Evolutionary conservation across 495 filamentous ascomycete species (phyloP).

Genomic region (Usnea hakonensis): DNA sequence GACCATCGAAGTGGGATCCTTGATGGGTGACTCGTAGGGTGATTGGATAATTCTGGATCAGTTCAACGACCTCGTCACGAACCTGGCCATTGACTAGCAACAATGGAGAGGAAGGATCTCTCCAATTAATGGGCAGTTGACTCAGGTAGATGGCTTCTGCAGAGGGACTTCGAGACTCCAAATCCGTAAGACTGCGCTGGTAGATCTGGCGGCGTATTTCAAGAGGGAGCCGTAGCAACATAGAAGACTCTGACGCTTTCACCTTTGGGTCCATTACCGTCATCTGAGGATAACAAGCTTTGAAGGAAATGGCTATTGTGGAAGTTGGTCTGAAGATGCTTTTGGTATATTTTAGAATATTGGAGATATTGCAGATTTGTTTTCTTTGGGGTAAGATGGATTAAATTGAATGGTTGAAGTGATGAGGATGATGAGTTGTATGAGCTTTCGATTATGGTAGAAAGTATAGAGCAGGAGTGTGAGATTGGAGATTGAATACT

Average conservation of each 20-base stretch:
- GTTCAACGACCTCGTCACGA: constrained; percentile 3
- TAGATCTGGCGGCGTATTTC: constrained; percentile 7
- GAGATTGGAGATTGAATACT: too few relatives aligned
- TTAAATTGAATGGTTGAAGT: too few relatives aligned
- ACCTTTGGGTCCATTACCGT: neutral
- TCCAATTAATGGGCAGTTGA: neutral
- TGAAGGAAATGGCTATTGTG: too few relatives aligned
- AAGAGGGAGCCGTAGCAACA: neutral
- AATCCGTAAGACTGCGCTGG: neutral
- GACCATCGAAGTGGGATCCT: neutral
- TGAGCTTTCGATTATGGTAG: too few relatives aligned
- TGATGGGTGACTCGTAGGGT: constrained; percentile 3
- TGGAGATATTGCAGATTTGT: too few relatives aligned
- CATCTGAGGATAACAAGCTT: too few relatives aligned
- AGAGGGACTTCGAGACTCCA: neutral
- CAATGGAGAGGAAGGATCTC: constrained; percentile 3
- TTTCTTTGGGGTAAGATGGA: too few relatives aligned
- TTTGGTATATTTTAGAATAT: too few relatives aligned
- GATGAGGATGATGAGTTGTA: too few relatives aligned
- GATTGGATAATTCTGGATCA: neutral
- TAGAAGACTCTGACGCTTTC: neutral
- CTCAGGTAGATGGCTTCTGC: neutral
- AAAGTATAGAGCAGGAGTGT: too few relatives aligned
- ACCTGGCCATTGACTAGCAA: constrained; percentile 7
- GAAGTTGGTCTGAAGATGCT: too few relatives aligned